Base-by-base conservation (phyloP, 768 basidiomycete genomes). In the Calvatia gigantea region DNA sequence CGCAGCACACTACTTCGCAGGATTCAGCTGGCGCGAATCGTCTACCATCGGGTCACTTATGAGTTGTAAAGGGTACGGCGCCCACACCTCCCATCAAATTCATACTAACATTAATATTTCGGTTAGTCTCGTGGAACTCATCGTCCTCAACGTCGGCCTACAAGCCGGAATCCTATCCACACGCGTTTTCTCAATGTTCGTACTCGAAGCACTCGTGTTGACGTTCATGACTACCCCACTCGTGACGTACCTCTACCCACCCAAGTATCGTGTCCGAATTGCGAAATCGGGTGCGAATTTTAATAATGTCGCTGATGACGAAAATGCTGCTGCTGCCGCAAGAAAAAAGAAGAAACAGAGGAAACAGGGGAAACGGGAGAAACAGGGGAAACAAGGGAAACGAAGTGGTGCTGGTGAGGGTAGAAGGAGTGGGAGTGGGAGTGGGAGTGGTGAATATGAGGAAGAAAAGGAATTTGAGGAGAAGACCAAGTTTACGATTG, bases 61-160 rank as follows among this genome's bases (percentile, higher is more conserved):
- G 95, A 90, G 87, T 64, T 96, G 94, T 66, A 95, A 98, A 78
- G 94, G 93, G 89, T 89, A 55, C 32, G 75, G 62, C 2, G 3
- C 31, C 11, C 6, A 12, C 21, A 6, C 31, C 15, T 19, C 42
- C 2, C n/a, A 15, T 41, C 4, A 12, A 11, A 11, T 21, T 25
- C n/a, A 1, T 4, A 42, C 19, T 42, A 11, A 42, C 12, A 4
- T 21, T 42, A 21, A 23, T 21, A 9, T 15, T 35, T 38, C 15
- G 43, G 6, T 31, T 47, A 91, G 89, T 21, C 77, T 97, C 4
- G 89, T 98, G 8, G 95, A 97, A 65, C 77, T 98, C 15, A 97
- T 98, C 62, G 95, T 98, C 3, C 84, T 98, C 59, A 99, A 98
- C 63, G 91, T 98, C 59, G 95, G 96, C 2, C 75, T 96, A 2